Conservation (phyloP, 2,329 filamentous ascomycete genomes). For the Epicoccum sorghinum region DNA sequence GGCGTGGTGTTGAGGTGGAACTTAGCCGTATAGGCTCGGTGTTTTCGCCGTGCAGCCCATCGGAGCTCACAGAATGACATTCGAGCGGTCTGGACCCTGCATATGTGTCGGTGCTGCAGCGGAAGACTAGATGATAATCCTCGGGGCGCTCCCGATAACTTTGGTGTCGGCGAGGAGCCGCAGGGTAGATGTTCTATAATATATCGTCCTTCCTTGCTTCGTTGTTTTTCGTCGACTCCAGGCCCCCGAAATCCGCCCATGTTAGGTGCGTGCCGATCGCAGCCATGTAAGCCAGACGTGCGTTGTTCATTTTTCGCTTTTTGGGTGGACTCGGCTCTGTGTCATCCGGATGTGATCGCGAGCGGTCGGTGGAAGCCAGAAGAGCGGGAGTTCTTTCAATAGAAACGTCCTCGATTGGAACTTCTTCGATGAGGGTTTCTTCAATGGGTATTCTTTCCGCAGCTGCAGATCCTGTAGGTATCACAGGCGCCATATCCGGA, state of each 20-base stretch:
- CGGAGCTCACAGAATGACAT: background rate
- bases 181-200: slow-evolving; percentile 12
- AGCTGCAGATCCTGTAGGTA: background rate
- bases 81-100: slow-evolving; percentile 15
- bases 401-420: no score
- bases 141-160: slow-evolving; percentile 15
- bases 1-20: slow-evolving; percentile 21
- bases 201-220: slow-evolving; percentile 26
- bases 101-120: slow-evolving; percentile 12
- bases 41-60: slow-evolving; percentile 14
- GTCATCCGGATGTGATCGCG: background rate
- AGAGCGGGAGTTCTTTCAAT: no score
- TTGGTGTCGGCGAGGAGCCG: background rate
- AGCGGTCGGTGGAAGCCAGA: no score
- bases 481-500: background rate
- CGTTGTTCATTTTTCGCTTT: slow-evolving; percentile 20
- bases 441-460: no score
- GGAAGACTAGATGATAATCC: background rate
- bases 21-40: slow-evolving; percentile 14
- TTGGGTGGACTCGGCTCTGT: background rate
- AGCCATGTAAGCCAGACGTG: slow-evolving; percentile 36
- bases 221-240: slow-evolving; percentile 47
- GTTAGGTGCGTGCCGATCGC: slow-evolving; percentile 46
- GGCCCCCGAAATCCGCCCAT: slow-evolving; percentile 50
- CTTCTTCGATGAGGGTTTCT: no score